Conservation (phyloP, 1,284 basidiomycete species). For the Vanrija sp. region DNA sequence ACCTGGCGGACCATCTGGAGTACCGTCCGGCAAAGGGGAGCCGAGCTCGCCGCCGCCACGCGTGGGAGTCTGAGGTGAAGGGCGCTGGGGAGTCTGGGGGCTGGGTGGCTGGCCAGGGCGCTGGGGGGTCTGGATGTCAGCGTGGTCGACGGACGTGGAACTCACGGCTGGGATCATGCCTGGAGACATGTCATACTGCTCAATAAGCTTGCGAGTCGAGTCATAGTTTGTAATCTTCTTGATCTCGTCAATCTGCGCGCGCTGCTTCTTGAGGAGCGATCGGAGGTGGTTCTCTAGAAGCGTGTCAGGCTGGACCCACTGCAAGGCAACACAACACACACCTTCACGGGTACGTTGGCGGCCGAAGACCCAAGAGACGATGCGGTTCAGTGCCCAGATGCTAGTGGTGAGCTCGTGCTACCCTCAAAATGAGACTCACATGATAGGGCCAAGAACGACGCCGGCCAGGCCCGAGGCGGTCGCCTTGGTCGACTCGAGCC, state of each 20-base stretch:
- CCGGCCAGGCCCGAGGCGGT: slow-evolving; percentile 54
- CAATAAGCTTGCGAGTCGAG: slow-evolving; percentile 80
- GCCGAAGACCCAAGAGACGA: slow-evolving; percentile 82
- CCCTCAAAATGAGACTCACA: slow-evolving; percentile 57
- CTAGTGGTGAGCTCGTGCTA: slow-evolving; percentile 49
- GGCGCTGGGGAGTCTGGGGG: not conserved
- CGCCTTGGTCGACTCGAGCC: slow-evolving; percentile 48
- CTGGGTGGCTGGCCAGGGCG: not conserved
- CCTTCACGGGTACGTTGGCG: slow-evolving; percentile 82
- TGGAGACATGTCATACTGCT: slow-evolving; percentile 74
- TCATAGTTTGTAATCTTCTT: slow-evolving; percentile 98
- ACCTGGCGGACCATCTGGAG: not conserved
- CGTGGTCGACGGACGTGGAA: not conserved
- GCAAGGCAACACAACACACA: slow-evolving; percentile 48
- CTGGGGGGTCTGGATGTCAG: slow-evolving; percentile 1
- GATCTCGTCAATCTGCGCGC: slow-evolving; percentile 87
- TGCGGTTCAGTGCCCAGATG: slow-evolving; percentile 72
- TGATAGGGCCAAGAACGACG: slow-evolving; percentile 68
- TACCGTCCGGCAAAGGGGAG: slow-evolving; percentile 1
- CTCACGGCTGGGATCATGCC: slow-evolving; percentile 15
- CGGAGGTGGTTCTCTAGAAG: slow-evolving; percentile 72
- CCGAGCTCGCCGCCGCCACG: not conserved
- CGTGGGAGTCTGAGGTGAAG: not conserved
- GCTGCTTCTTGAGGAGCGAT: slow-evolving; percentile 69
- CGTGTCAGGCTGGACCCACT: not conserved